Conservation (phyloP, 805 yeast genomes). For the Saccharomyces cerevisiae region DNA sequence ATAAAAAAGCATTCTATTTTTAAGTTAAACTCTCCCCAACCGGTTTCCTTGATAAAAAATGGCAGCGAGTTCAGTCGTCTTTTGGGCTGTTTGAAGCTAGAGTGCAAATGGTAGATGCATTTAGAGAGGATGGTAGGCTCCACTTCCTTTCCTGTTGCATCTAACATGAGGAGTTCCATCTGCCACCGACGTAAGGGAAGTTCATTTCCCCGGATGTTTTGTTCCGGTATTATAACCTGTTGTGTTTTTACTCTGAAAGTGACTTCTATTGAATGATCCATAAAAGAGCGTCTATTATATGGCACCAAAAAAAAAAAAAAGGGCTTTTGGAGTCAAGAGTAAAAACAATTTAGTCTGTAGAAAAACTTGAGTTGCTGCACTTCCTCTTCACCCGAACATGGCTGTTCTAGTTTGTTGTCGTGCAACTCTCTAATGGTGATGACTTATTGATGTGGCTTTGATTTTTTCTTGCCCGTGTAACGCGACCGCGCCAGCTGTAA, state of each 20-base stretch:
- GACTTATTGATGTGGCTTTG: neutral
- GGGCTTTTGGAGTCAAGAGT: neutral
- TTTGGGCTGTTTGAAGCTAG: slow-evolving; percentile 80
- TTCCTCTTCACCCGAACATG: neutral
- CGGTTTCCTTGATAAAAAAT: slow-evolving; percentile 76
- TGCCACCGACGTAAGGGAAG: slow-evolving; percentile 91
- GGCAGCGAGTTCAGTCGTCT: slow-evolving; percentile 70
- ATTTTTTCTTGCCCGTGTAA: neutral
- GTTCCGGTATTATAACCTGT: slow-evolving; percentile 58
- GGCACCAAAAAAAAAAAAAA: neutral
- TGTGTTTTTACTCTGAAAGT: slow-evolving; percentile 77
- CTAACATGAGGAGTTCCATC: slow-evolving; percentile 62
- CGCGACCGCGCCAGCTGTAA: neutral
- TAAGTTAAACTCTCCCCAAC: slow-evolving; percentile 96
- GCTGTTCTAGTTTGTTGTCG: neutral
- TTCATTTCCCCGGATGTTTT: slow-evolving; percentile 44
- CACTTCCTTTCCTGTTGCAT: slow-evolving; percentile 65
- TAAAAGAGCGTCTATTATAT: neutral
- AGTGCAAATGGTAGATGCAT: slow-evolving; percentile 85
- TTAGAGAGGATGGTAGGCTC: slow-evolving; percentile 78
- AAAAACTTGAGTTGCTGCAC: neutral
- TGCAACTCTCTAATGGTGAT: neutral
- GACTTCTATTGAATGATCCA: slow-evolving; percentile 46
- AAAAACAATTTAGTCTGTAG: neutral
- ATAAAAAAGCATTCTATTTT: slow-evolving; percentile 63